Evolutionary conservation across 805 yeast genomes (phyloP).

Genomic region (Candida silvicultrix): DNA sequence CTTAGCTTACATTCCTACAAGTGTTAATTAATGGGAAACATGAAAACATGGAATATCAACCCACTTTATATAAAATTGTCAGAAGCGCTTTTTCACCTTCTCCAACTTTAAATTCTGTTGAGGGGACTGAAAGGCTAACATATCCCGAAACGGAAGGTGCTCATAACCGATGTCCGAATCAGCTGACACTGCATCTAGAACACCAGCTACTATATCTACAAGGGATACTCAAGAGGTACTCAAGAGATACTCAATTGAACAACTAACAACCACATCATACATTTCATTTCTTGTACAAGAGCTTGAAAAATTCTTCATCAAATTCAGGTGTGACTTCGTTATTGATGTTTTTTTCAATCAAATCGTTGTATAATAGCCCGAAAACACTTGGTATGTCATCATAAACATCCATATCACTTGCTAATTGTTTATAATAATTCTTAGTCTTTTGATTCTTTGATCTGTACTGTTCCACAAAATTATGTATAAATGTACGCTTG

Average conservation of each 20-base stretch:
- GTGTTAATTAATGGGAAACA: too few species aligned
- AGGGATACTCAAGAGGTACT: too few species aligned
- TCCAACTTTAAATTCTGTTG: too few species aligned
- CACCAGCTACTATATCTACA: too few species aligned
- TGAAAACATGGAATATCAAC: too few species aligned
- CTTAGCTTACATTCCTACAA: too few species aligned
- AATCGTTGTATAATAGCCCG: slow-evolving; percentile 31
- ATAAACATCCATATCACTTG: slow-evolving; percentile 30
- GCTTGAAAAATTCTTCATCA: slow-evolving; percentile 17
- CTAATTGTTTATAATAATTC: slow-evolving; percentile 28
- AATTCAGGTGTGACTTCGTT: slow-evolving; percentile 19
- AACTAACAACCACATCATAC: too few species aligned
- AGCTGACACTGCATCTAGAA: too few species aligned
- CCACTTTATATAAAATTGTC: too few species aligned
- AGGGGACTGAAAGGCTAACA: too few species aligned
- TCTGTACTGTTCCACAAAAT: slow-evolving; percentile 24
- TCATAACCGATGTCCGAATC: not conserved
- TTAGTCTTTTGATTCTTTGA: slow-evolving; percentile 28
- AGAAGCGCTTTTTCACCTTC: too few species aligned
- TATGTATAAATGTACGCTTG: slow-evolving; percentile 23
- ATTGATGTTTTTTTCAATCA: slow-evolving; percentile 15
- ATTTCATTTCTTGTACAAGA: slow-evolving; percentile 5
- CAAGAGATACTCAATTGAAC: too few species aligned
- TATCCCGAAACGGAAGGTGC: not conserved
- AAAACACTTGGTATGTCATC: slow-evolving; percentile 32